A percentile compares a stretch with the other conserved stretches of the same genome.
These are phyloP conservation scores for Chlorella sorokiniana DNA, from an alignment of 139 green algal species.

Conservation along the genomic window DNA sequence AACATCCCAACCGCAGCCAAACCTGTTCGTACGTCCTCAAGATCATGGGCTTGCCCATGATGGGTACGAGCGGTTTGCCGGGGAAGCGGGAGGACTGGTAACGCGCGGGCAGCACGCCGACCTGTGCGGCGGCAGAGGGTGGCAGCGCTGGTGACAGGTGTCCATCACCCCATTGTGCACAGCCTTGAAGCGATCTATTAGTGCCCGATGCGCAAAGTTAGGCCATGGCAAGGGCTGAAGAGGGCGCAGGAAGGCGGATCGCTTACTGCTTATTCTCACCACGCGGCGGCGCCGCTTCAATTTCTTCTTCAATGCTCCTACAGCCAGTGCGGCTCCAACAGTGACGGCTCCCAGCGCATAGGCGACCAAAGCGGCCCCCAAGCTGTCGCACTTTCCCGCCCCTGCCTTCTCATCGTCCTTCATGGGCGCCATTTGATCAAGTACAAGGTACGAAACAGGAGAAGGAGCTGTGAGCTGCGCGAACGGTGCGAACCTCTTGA, in stretches of 20 bases:
- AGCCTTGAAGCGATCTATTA: no score
- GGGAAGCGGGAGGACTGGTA: slow-evolving; percentile 70
- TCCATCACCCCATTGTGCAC: no score
- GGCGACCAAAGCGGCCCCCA: slow-evolving; percentile 1
- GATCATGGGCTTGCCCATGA: slow-evolving; percentile 76
- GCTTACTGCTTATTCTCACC: neutral
- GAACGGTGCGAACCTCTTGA: neutral
- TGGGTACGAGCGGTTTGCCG: slow-evolving; percentile 71
- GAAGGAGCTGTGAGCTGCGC: no score
- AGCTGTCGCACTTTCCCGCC: neutral
- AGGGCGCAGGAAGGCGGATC: neutral
- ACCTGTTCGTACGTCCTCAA: slow-evolving; percentile 68
- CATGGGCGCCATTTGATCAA: neutral
- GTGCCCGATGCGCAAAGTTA: neutral
- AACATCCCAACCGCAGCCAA: neutral
- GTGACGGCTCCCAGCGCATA: neutral
- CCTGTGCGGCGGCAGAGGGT: slow-evolving; percentile 21
- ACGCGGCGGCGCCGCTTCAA: neutral
- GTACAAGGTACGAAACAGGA: neutral
- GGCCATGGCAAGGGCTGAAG: neutral
- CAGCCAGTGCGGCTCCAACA: neutral
- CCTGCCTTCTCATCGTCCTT: slow-evolving; percentile 2
- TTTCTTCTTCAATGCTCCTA: neutral
- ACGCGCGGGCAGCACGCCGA: slow-evolving; percentile 54
- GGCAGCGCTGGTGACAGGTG: no score